Conservation (phyloP, 23 red algal species). For the Gracilaria caudata region DNA sequence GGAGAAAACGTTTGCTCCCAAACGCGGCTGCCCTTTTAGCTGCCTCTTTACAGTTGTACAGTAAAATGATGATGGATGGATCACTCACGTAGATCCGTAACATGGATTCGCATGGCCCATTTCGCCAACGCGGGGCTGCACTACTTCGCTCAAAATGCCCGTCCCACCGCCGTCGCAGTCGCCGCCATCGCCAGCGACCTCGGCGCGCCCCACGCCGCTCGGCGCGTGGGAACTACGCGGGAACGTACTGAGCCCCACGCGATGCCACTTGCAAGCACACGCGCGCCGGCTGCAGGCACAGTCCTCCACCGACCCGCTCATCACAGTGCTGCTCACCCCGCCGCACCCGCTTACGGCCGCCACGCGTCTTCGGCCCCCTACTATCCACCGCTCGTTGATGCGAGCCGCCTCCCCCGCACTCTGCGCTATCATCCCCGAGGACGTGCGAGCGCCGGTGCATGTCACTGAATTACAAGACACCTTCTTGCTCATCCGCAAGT, state of each 20-base stretch:
- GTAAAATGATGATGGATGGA: too few relatives aligned
- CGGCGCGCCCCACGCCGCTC: conserved; percentile 7
- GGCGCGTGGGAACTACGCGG: conserved; percentile 29
- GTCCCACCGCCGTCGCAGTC: neutral
- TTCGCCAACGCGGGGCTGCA: too few relatives aligned
- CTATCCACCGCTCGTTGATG: conserved; percentile 12
- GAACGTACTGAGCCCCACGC: conserved; percentile 2
- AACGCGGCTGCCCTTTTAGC: too few relatives aligned
- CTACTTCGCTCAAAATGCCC: neutral
- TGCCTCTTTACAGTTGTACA: too few relatives aligned
- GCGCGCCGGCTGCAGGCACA: conserved; percentile 20
- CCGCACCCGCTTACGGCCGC: neutral
- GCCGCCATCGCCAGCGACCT: neutral
- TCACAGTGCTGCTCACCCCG: neutral
- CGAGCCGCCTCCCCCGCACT: conserved; percentile 22
- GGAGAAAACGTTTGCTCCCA: too few relatives aligned
- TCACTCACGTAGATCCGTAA: neutral
- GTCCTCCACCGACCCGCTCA: conserved; percentile 26
- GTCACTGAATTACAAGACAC: neutral
- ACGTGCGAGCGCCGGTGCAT: neutral
- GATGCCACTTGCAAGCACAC: conserved; percentile 17
- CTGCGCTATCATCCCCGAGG: conserved; percentile 8
- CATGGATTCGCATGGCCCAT: neutral
- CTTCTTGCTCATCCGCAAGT: conserved; percentile 24
- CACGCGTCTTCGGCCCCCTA: neutral